Evolutionary conservation across 768 basidiomycete species (phyloP), one percentile per base, ranked within the genome.

Genomic region (Tubosaeta sp.): DNA sequence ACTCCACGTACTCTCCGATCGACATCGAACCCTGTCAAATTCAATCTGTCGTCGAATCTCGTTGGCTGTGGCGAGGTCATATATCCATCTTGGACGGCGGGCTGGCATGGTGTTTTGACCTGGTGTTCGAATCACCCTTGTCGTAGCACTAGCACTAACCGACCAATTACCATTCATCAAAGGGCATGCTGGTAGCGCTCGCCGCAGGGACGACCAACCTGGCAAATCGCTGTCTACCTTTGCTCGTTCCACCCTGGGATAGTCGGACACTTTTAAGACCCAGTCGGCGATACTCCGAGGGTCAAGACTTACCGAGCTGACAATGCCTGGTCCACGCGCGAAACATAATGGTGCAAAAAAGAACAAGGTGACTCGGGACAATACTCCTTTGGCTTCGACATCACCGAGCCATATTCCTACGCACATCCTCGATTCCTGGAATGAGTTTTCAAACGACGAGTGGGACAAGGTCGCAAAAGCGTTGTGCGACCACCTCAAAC

Each of bases 401-500:
- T 35, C 53, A 11, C 44, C 43, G 14, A 4, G 35, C 38, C 32
- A 24, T 19, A 30, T 48, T n/a, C 53, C 49, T 4, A 18, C 36
- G 14, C 38, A 36, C 34, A n/a, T 51, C 41, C 51, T 58, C 34
- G 31, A 9, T n/a, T 18, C 21, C 38, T n/a, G 56, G 30, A 22
- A 61, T 13, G 62, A 54, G 30, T 51, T 64, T 2, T 57, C 60
- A 1, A 69, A 77, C 2, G 73, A 73, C 13, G 73, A 72, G 9
- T 85, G 83, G 82, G 64, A 69, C 50, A 56, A 63, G 6, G 66
- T 79, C 25, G 77, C 79, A 22, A 61, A 71, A 18, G 61, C 75
- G 6, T 66, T 85, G 0, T 83, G 82, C 56, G 65, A 67, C 5
- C 62, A 71, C 48, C 79, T 83, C 55, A 68, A 77, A 0, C 62